A percentile compares a stretch with the other conserved stretches of the same genome.
Conservation (phyloP, 352 stramenopile species). For the Phytophthora vignae region DNA sequence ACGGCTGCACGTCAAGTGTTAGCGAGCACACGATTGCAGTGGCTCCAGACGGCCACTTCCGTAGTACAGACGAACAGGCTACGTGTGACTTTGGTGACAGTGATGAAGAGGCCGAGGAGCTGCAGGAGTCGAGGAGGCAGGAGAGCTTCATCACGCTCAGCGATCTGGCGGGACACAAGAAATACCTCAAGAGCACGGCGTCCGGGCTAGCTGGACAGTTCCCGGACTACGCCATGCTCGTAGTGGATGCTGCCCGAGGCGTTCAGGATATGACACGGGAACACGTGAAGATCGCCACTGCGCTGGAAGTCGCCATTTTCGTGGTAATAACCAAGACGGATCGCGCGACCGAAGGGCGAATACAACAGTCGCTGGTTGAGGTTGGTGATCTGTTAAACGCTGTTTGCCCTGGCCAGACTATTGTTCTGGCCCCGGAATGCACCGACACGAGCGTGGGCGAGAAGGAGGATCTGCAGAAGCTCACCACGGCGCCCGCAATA, state of each 20-base stretch:
- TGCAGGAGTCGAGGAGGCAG: conserved; percentile 26
- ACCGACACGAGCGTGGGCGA: conserved; percentile 8
- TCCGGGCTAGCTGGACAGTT: conserved; percentile 86
- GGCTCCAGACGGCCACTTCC: conserved; percentile 67
- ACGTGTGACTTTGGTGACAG: conserved; percentile 62
- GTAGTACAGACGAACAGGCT: conserved; percentile 54
- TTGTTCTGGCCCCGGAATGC: conserved; percentile 26
- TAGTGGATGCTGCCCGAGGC: conserved; percentile 71
- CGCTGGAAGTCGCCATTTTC: conserved; percentile 76
- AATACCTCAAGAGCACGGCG: conserved; percentile 92
- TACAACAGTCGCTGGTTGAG: conserved; percentile 59
- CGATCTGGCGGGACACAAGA: conserved; percentile 85
- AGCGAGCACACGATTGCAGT: conserved; percentile 88
- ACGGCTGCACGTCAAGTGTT: conserved; percentile 89
- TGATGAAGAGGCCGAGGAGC: conserved; percentile 37
- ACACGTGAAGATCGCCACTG: conserved; percentile 80
- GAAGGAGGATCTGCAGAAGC: conserved; percentile 21
- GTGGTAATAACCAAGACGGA: conserved; percentile 89
- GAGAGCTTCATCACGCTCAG: conserved; percentile 69
- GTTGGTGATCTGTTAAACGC: conserved; percentile 50
- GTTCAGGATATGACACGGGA: conserved; percentile 83
- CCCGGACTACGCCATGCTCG: conserved; percentile 89
- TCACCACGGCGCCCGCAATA: conserved; percentile 33
- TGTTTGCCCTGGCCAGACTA: conserved; percentile 37
- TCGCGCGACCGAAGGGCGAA: conserved; percentile 44